These are phyloP conservation scores for Kodamaea suecica DNA, from an alignment of 1,139 yeast genomes.

Conservation along the genomic window DNA sequence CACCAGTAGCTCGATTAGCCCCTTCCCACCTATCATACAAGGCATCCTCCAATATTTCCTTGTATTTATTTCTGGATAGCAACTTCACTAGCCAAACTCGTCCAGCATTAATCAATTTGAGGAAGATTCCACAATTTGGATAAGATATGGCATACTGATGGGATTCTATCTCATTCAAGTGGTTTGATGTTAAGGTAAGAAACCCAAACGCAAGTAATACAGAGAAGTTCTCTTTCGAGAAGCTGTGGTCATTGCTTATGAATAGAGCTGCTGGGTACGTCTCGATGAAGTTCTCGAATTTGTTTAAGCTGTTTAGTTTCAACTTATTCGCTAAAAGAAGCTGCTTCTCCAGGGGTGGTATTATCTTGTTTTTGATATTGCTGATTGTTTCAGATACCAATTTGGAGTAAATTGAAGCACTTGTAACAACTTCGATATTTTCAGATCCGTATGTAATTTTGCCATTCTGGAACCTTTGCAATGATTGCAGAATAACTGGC, in stretches of 20 bases:
- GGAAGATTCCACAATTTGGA: slow-evolving; percentile 61
- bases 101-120: slow-evolving; percentile 46
- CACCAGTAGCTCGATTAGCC: slow-evolving; percentile 20
- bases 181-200: slow-evolving; percentile 51
- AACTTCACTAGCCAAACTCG: slow-evolving; percentile 50
- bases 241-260: slow-evolving; percentile 20
- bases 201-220: slow-evolving; percentile 50
- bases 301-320: slow-evolving; percentile 16
- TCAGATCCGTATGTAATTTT: slow-evolving; percentile 46
- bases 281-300: slow-evolving; percentile 23
- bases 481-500: slow-evolving; percentile 42
- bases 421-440: slow-evolving; percentile 39
- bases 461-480: slow-evolving; percentile 30
- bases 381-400: slow-evolving; percentile 16
- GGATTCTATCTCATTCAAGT: slow-evolving; percentile 44
- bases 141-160: slow-evolving; percentile 51
- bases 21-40: slow-evolving; percentile 53
- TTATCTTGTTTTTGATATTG: slow-evolving; percentile 5
- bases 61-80: slow-evolving; percentile 43
- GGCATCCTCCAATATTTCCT: slow-evolving; percentile 52
- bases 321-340: slow-evolving; percentile 3
- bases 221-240: slow-evolving; percentile 28
- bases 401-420: slow-evolving; percentile 23
- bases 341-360: not conserved
- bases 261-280: slow-evolving; percentile 33